Conservation (phyloP, 805 yeast genomes). For the Spencermartinsiella europaea region DNA sequence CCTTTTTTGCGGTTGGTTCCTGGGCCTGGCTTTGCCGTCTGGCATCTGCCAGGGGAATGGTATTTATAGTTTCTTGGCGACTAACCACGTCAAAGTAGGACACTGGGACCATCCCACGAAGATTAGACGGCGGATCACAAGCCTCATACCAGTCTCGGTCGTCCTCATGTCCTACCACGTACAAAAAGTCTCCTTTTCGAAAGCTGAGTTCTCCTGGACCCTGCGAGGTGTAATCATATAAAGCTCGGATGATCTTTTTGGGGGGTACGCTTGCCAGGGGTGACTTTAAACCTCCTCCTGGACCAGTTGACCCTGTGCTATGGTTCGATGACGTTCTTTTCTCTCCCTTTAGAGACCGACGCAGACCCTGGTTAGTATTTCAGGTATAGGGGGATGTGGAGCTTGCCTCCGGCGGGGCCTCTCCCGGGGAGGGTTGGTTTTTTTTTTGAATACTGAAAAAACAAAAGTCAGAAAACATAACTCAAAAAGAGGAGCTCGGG, state of each 20-base stretch:
- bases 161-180: constrained; percentile 59
- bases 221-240: constrained; percentile 70
- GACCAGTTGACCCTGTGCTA: constrained; percentile 5
- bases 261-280: constrained; percentile 48
- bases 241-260: constrained; percentile 77
- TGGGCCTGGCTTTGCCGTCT: not conserved
- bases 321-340: constrained; percentile 23
- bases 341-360: constrained; percentile 32
- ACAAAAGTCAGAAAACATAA: too few relatives aligned
- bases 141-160: constrained; percentile 78
- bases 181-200: constrained; percentile 80
- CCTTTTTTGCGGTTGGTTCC: not conserved
- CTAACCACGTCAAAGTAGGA: constrained; percentile 71
- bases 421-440: too few relatives aligned
- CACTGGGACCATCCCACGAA: constrained; percentile 83
- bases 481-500: too few relatives aligned
- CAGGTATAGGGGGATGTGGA: too few relatives aligned
- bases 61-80: constrained; percentile 29
- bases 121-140: constrained; percentile 72
- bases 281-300: constrained; percentile 12
- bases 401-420: too few relatives aligned
- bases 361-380: constrained; percentile 28
- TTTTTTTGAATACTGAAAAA: too few relatives aligned
- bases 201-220: constrained; percentile 79
- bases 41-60: constrained; percentile 25